Conservation (phyloP, 768 basidiomycete species). For the Collybia mongolica region DNA sequence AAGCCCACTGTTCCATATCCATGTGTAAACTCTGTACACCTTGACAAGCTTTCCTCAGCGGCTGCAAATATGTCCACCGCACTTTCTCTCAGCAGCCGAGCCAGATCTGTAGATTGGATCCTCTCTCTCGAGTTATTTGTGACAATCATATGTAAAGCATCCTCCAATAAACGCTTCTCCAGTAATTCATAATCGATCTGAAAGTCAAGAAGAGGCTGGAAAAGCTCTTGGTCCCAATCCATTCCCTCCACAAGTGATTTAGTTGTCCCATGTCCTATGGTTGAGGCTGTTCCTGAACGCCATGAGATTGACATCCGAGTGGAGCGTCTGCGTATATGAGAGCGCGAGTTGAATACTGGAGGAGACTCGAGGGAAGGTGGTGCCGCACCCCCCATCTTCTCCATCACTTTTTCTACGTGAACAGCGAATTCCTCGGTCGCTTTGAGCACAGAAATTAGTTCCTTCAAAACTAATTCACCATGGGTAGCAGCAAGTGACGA, state of each 20-base stretch:
- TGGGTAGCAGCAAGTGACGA: constrained; percentile 65
- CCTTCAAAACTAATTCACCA: constrained; percentile 59
- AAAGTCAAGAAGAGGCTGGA: constrained; percentile 91
- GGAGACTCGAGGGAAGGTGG: constrained; percentile 18
- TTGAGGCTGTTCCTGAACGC: constrained; percentile 31
- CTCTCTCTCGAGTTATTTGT: constrained; percentile 40
- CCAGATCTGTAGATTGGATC: constrained; percentile 40
- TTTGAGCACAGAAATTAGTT: constrained; percentile 70
- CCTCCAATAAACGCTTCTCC: constrained; percentile 70
- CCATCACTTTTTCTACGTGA: constrained; percentile 70
- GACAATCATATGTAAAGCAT: constrained; percentile 49
- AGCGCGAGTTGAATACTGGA: constrained; percentile 8
- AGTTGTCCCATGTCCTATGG: constrained; percentile 25
- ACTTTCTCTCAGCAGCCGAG: constrained; percentile 72
- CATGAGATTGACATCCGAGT: constrained; percentile 67
- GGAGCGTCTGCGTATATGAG: constrained; percentile 50
- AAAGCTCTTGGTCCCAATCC: constrained; percentile 90
- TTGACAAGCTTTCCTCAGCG: constrained; percentile 76
- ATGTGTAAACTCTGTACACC: constrained; percentile 82
- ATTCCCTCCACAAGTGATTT: constrained; percentile 32
- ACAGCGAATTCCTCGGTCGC: constrained; percentile 83
- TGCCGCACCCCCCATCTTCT: constrained; percentile 53
- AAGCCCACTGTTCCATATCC: constrained; percentile 82
- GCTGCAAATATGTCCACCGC: constrained; percentile 71
- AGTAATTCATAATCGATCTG: constrained; percentile 82